Base-by-base conservation (phyloP, 257 asterid species). In the Nicotiana sylvestris region DNA sequence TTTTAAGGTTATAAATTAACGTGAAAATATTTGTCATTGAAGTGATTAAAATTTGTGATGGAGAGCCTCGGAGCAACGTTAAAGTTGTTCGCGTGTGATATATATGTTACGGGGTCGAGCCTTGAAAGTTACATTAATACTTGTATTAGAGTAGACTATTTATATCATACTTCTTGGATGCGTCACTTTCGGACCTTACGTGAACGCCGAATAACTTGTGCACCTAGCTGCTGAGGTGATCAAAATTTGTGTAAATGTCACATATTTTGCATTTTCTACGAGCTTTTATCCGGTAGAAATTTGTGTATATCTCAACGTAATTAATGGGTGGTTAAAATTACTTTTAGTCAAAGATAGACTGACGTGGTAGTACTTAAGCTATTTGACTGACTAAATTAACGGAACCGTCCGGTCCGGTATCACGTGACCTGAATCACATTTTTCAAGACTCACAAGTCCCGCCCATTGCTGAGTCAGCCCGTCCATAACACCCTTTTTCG, bases 381-480 rank as follows among this genome's bases (percentile, higher is more conserved):
- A 77, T 89, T 88, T 90, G 93, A 88, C 94, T 86, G 88, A 83
- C 92, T 85, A 80, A 81, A 74, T 85, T 87, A 87, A 87, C 91
- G 90, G 93, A 87, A 82, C 90, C 88, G 86, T 87, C 88, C 76
- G 78, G 89, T 85, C 82, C 80, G 90, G 61, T 66, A 77, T 84
- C 90, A 88, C 87, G 93, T 91, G 93, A 88, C 82, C 83, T 65
- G 82, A 18, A 33, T 83, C 86, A 72, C 90, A 25, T 27, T 67
- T 79, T 84, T 83, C 88, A 68, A 89, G 80, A 33, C 65, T 51
- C 46, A 29, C 46, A 51, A 29, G 29, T 8, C 61, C 27, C 62
- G 49, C 64, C 33, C 51, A 72, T 37, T 35, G 82, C 33, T 81
- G 80, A 84, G 70, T 81, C 78, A 76, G 35, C 58, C 4, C 12